Conservation (phyloP, 345 rosid genomes). For the Eutrema heterophyllum region DNA sequence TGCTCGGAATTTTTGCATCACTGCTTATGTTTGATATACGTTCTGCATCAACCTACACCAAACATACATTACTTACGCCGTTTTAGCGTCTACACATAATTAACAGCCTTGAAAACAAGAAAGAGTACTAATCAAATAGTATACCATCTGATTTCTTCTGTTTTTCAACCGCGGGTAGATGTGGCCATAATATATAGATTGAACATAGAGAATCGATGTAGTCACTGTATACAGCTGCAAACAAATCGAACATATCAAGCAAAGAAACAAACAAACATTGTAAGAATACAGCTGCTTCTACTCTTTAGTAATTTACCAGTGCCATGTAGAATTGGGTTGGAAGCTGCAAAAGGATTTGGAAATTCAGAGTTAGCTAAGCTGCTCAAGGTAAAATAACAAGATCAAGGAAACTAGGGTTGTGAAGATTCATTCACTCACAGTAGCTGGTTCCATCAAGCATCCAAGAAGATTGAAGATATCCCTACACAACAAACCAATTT, state of each 20-base stretch:
- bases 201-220: constrained; percentile 47
- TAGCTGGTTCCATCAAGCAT: constrained; percentile 80
- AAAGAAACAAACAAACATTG: not conserved
- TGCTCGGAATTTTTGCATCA: constrained; percentile 22
- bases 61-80: constrained; percentile 2
- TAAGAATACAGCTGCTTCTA: not conserved
- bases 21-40: constrained; percentile 25
- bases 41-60: constrained; percentile 37
- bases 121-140: not conserved
- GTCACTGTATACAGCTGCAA: constrained; percentile 63
- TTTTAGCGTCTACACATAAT: constrained; percentile 23
- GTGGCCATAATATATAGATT: constrained; percentile 66
- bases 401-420: not conserved
- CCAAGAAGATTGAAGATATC: constrained; percentile 79
- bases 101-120: not conserved
- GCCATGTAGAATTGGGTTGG: constrained; percentile 86
- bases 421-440: constrained; percentile 41
- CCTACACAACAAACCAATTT: constrained; percentile 33
- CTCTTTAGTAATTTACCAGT: constrained; percentile 40
- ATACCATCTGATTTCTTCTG: constrained; percentile 40
- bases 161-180: constrained; percentile 45
- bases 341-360: constrained; percentile 57
- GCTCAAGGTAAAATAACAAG: not conserved
- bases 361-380: constrained; percentile 16
- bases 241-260: not conserved